Percentiles rank a stretch among this genome's conserved stretches.
Conservation (phyloP, 306 rosid genomes). For the Corylus avellana region DNA sequence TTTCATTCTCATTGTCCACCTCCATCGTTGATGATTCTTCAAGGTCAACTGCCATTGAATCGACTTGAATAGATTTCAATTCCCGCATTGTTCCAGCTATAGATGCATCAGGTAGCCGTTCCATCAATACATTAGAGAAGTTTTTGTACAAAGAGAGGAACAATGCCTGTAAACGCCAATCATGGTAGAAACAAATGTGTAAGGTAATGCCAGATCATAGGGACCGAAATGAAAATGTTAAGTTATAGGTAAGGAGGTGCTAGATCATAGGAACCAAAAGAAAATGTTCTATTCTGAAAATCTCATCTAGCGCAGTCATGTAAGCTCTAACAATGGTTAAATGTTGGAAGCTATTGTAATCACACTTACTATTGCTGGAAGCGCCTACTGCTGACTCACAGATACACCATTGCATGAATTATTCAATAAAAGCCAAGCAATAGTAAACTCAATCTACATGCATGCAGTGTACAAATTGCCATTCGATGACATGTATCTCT, state of each 20-base stretch:
- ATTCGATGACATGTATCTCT: background rate
- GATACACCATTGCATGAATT: background rate
- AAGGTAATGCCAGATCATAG: slow-evolving; percentile 13
- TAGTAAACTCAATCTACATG: background rate
- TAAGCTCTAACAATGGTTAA: background rate
- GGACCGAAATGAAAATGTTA: slow-evolving; percentile 12
- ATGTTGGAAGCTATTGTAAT: background rate
- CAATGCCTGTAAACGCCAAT: slow-evolving; percentile 58
- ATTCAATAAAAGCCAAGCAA: background rate
- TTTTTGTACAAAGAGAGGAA: slow-evolving; percentile 73
- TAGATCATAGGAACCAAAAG: no score
- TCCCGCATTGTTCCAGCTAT: slow-evolving; percentile 58
- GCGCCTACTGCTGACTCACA: background rate
- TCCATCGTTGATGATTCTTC: slow-evolving; percentile 86
- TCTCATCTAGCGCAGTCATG: no score
- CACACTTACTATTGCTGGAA: background rate
- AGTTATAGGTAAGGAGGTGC: no score
- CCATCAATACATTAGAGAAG: slow-evolving; percentile 68
- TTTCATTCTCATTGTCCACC: slow-evolving; percentile 70
- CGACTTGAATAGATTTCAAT: slow-evolving; percentile 59
- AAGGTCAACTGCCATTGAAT: slow-evolving; percentile 63
- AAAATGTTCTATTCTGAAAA: no score
- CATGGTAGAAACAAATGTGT: slow-evolving; percentile 27
- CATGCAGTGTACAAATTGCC: background rate
- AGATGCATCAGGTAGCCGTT: slow-evolving; percentile 80